Percentiles rank a stretch among this genome's conserved stretches.
Conservation (phyloP, 1,284 basidiomycete genomes). For the Fomitopsis schrenkii region DNA sequence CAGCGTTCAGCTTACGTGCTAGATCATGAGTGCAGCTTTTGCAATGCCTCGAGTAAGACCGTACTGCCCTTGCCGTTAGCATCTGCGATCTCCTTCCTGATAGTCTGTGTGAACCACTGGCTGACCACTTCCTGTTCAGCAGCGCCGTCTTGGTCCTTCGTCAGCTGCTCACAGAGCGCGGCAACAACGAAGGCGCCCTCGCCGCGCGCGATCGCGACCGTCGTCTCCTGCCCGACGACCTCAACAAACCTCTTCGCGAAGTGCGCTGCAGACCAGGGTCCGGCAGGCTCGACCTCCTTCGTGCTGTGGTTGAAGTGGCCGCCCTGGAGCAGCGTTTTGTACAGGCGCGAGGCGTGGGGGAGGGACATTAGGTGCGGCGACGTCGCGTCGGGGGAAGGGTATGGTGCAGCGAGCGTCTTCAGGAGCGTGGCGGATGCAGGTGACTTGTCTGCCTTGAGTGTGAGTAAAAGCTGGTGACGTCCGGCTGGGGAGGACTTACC, state of each 20-base stretch:
- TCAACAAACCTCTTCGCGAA: constrained; percentile 62
- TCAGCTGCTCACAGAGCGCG: constrained; percentile 67
- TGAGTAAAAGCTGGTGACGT: background rate
- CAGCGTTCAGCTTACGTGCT: background rate
- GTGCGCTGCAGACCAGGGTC: constrained; percentile 46
- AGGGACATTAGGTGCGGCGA: constrained; percentile 71
- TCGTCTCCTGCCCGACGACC: constrained; percentile 51
- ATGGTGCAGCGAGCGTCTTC: constrained; percentile 46
- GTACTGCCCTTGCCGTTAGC: constrained; percentile 17
- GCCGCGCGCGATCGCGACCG: constrained; percentile 58
- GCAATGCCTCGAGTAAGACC: constrained; percentile 19
- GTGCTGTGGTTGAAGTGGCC: constrained; percentile 75
- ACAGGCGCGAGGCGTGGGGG: constrained; percentile 74
- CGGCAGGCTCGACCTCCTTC: constrained; percentile 43
- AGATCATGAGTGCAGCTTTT: constrained; percentile 9
- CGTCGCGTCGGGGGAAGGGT: constrained; percentile 46
- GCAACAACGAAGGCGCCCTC: constrained; percentile 77
- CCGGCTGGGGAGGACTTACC: constrained; percentile 43
- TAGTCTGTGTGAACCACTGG: constrained; percentile 49
- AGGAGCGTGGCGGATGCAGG: constrained; percentile 58
- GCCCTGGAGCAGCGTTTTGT: constrained; percentile 86
- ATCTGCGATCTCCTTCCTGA: constrained; percentile 11
- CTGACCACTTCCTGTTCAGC: constrained; percentile 39
- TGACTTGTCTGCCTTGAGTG: constrained; percentile 55
- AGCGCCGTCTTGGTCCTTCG: constrained; percentile 37